Percentiles rank a stretch among this genome's conserved stretches.
phyloP scores from a whole-genome alignment of 148 eudicot species.

The Diospyros kaki region DNA sequence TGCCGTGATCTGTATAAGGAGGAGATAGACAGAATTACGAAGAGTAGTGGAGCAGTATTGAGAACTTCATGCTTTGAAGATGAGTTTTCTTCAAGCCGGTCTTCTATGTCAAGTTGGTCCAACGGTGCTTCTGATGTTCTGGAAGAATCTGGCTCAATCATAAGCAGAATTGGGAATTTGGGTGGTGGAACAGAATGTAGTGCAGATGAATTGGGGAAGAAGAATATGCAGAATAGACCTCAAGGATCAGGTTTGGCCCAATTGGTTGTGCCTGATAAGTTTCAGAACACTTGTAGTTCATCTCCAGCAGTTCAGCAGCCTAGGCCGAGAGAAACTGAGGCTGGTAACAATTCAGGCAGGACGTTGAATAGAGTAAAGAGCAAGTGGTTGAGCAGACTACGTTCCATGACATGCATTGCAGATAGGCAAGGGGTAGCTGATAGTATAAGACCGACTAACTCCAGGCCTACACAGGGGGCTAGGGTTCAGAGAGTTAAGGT shows the following conservation, averaged over 20 bases:
- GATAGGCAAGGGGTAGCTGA: constrained; percentile 26
- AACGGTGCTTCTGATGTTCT: constrained; percentile 23
- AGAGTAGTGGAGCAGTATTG: constrained; percentile 35
- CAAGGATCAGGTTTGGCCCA: constrained; percentile 16
- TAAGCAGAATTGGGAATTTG: constrained; percentile 20
- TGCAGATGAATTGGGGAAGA: constrained; percentile 17
- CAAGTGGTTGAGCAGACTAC: constrained; percentile 51
- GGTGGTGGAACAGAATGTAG: constrained; percentile 18
- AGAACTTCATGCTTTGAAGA: constrained; percentile 25
- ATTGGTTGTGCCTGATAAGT: constrained; percentile 10
- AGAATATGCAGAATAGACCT: constrained; percentile 9
- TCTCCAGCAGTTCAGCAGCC: constrained; percentile 30
- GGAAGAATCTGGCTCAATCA: constrained; percentile 15
- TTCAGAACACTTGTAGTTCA: constrained; percentile 23
- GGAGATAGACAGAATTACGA: constrained; percentile 30
- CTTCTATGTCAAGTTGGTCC: constrained; percentile 37
- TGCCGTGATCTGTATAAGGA: constrained; percentile 18
- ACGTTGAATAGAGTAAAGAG: constrained; percentile 41
- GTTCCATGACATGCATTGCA: constrained; percentile 45
- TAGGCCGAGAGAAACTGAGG: constrained; percentile 18
- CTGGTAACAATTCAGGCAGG: constrained; percentile 16
- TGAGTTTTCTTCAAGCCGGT: constrained; percentile 47
- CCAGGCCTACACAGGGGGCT: constrained; percentile 22
- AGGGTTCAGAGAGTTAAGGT: constrained; percentile 57
- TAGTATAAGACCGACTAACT: constrained; percentile 4